phyloP scores from a whole-genome alignment of 2,329 filamentous ascomycete genomes.

The Cladophialophora immunda region DNA sequence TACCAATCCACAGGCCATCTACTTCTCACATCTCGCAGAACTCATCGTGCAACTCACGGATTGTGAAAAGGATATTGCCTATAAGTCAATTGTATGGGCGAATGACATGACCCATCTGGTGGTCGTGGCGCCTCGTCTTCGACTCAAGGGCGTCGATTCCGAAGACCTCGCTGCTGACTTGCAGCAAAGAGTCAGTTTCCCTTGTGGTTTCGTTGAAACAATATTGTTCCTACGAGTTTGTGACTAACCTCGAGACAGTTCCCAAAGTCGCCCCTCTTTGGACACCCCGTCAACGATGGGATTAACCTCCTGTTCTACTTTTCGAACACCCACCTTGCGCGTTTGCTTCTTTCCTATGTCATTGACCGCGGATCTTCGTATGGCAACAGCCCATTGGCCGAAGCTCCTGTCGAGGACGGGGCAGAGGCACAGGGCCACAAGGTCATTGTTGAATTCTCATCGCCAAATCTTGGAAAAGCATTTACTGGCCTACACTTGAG shows the following conservation, averaged over 20 bases:
- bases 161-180: constrained; percentile 66
- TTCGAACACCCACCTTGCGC: constrained; percentile 70
- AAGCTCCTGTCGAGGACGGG: constrained; percentile 69
- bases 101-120: constrained; percentile 84
- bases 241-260: constrained; percentile 56
- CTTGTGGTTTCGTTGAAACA: not conserved
- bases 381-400: constrained; percentile 69
- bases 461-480: constrained; percentile 85
- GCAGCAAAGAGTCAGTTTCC: constrained; percentile 21
- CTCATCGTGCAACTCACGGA: constrained; percentile 74
- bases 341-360: constrained; percentile 74
- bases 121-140: constrained; percentile 79
- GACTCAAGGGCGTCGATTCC: constrained; percentile 76
- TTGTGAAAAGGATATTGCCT: constrained; percentile 75
- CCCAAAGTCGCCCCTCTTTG: constrained; percentile 76
- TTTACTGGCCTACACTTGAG: constrained; percentile 79
- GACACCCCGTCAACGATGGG: constrained; percentile 71
- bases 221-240: not conserved
- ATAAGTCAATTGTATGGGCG: constrained; percentile 80
- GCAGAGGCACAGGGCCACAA: constrained; percentile 66
- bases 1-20: constrained; percentile 79
- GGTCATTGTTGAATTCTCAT: constrained; percentile 82
- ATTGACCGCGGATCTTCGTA: constrained; percentile 68
- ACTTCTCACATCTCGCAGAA: constrained; percentile 77
- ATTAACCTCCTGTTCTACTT: constrained; percentile 83